phyloP scores from a whole-genome alignment of 495 filamentous ascomycete species.

The Penicillium cataractarum region DNA sequence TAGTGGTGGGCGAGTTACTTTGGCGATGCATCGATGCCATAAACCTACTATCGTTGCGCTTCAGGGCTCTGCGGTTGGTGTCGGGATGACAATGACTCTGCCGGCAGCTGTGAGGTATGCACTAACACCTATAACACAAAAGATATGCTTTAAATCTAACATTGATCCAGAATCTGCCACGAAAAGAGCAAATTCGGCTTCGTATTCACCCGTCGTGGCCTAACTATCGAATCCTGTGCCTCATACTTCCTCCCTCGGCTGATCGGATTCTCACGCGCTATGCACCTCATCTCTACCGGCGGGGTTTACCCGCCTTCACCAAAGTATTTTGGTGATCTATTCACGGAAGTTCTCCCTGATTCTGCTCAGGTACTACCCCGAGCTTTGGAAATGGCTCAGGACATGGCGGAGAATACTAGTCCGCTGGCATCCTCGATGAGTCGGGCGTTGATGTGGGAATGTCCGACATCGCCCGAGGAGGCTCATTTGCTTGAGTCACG shows the following conservation, averaged over 20 bases:
- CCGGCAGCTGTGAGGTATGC: conserved; percentile 54
- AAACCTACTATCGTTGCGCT: conserved; percentile 66
- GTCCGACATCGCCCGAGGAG: conserved; percentile 53
- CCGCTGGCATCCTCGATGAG: conserved; percentile 54
- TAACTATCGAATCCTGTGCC: conserved; percentile 60
- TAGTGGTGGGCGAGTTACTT: conserved; percentile 54
- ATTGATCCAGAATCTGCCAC: conserved; percentile 41
- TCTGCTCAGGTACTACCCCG: conserved; percentile 52
- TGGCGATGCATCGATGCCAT: conserved; percentile 61
- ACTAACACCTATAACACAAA: neutral
- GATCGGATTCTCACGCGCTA: conserved; percentile 56
- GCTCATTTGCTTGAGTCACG: conserved; percentile 59
- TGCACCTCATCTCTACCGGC: conserved; percentile 49
- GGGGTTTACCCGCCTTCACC: conserved; percentile 39
- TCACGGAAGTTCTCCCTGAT: conserved; percentile 52
- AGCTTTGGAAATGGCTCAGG: conserved; percentile 55
- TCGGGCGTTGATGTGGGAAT: conserved; percentile 59
- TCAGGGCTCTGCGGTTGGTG: conserved; percentile 62
- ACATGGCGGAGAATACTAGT: conserved; percentile 57
- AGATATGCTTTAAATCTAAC: neutral
- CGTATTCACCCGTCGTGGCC: conserved; percentile 60
- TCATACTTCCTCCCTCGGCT: conserved; percentile 64
- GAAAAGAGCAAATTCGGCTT: conserved; percentile 57
- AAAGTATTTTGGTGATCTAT: conserved; percentile 52
- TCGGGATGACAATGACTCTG: conserved; percentile 67